A percentile compares a stretch with the other conserved stretches of the same genome.
phyloP scores from a whole-genome alignment of 176 grass and related monocot genomes.

The Pontederia paniculata region DNA sequence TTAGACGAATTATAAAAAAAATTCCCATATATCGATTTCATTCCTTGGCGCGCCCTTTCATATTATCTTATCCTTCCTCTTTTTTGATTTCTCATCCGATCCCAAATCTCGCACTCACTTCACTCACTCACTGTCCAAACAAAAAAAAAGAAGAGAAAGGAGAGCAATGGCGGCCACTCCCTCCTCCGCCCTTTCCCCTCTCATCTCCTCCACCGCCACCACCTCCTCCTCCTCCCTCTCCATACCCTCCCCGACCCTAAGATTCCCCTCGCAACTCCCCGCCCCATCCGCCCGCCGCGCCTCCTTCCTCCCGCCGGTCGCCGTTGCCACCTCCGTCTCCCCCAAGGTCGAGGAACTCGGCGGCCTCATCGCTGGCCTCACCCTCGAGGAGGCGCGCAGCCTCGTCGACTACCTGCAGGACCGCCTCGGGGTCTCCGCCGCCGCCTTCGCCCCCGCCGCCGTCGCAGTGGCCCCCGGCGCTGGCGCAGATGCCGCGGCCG shows the following conservation, averaged over 20 bases:
- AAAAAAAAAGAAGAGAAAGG: too few relatives aligned
- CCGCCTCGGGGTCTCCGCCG: background rate
- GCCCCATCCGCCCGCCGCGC: background rate
- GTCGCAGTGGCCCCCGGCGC: background rate
- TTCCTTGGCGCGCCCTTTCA: too few relatives aligned
- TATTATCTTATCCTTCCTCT: too few relatives aligned
- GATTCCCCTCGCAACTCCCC: background rate
- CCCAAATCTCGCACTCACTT: too few relatives aligned
- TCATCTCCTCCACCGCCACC: background rate
- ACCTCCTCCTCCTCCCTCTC: background rate
- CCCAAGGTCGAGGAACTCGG: conserved; percentile 7
- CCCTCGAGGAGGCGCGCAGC: conserved; percentile 8
- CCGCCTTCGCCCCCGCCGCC: too few relatives aligned
- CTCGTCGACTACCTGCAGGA: background rate
- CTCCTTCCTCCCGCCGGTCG: background rate
- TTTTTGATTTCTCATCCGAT: too few relatives aligned
- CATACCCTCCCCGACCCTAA: background rate
- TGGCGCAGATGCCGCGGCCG: background rate
- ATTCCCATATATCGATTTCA: too few relatives aligned
- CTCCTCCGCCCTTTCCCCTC: background rate
- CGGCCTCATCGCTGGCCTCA: conserved; percentile 10
- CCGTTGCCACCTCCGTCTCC: conserved; percentile 21
- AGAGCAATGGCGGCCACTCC: background rate
- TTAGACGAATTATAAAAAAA: too few relatives aligned
- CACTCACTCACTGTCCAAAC: too few relatives aligned